Evolutionary conservation across 2,329 filamentous ascomycete genomes (phyloP), one percentile per base, ranked within the genome.

Genomic region (Ambrosiella beaveri): DNA sequence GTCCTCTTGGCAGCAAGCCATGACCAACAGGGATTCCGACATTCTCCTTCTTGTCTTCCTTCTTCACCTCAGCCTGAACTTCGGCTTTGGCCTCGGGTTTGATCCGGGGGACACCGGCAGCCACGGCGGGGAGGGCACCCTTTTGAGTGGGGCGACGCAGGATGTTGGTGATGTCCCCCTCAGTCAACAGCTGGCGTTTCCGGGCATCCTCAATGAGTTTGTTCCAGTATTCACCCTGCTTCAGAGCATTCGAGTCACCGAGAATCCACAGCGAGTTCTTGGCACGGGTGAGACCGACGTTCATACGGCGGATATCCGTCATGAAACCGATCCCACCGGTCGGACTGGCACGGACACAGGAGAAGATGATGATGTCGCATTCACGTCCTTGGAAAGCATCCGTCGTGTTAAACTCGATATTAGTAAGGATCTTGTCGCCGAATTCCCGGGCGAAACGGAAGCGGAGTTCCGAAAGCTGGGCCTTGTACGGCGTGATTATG

Each of bases 281-380:
- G 4, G 93, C 94, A 75, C 93, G 85, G 19, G 93, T 98, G 61
- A 98, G 76, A 73, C 93, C 93, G 66, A 98, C 93, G 70, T 98
- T 98, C 94, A 98, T 97, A 76, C 93, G 91, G 60, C 93, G 83
- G 66, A 98, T 95, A 68, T 98, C 93, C 57, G 88, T 86, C 79
- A 98, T 85, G 80, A 98, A 98, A 76, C 93, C 93, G 66, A 98
- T 95, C 65, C 91, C 89, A n/a, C 86, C 86, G 7, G 85, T 86
- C n/a, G 87, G 81, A 37, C 86, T 91, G 19, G 93, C 91, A 72
- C 93, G 84, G 61, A 98, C 93, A 69, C 94, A 98, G 45, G 93
- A 97, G 73, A 98, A 98, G 63, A 98, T 97, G 69, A 98, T 97
- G 62, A 98, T 85, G 67, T 98, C 93, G 66, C 89, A 93, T 70